Conservation (phyloP, 73 alveolate species). For the Breviolum minutum region DNA sequence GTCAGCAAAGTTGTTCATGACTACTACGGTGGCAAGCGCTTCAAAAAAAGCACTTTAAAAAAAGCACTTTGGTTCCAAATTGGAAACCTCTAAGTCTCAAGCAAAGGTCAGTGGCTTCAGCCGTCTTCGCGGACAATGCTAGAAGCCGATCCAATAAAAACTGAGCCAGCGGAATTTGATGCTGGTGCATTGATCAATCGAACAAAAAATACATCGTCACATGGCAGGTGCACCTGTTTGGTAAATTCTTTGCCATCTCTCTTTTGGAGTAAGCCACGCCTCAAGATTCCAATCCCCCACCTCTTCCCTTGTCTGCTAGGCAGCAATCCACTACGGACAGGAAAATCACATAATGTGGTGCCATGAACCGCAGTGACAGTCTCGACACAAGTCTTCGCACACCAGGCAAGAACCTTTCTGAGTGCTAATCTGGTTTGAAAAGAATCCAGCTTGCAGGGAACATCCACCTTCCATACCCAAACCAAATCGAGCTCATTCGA, state of each 20-base stretch:
- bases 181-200: neutral
- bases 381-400: neutral
- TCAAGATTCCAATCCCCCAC: neutral
- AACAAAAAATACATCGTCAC: neutral
- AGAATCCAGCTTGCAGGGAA: slow-evolving; percentile 46
- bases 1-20: too few species aligned
- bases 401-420: neutral
- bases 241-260: slow-evolving; percentile 1
- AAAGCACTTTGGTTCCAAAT: too few species aligned
- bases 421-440: slow-evolving; percentile 7
- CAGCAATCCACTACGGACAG: neutral
- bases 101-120: slow-evolving; percentile 49
- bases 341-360: neutral
- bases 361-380: neutral
- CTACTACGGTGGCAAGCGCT: too few species aligned
- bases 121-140: slow-evolving; percentile 64
- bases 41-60: too few species aligned
- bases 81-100: neutral
- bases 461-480: slow-evolving; percentile 3
- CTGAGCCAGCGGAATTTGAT: neutral
- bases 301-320: neutral
- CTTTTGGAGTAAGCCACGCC: slow-evolving; percentile 74
- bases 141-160: slow-evolving; percentile 53
- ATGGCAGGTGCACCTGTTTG: slow-evolving; percentile 30
- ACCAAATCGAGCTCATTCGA: neutral